phyloP scores from a whole-genome alignment of 208 protist genomes.

The Leishmania tarentolae region DNA sequence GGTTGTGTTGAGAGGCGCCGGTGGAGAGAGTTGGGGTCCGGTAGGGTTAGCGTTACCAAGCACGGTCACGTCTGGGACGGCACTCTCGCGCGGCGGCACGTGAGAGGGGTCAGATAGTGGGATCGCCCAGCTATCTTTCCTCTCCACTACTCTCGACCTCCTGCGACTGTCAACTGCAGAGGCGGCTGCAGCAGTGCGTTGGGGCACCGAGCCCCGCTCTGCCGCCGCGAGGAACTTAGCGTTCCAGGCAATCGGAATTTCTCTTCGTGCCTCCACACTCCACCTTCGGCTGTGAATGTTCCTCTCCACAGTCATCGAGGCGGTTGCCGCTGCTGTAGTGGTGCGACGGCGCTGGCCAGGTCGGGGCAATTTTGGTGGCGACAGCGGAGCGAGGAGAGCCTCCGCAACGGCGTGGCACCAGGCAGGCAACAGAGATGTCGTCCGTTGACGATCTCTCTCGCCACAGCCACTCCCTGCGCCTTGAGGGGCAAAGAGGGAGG shows the following conservation, averaged over 20 bases:
- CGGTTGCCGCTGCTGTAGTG: conserved; percentile 11
- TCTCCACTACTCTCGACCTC: neutral
- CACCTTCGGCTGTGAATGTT: conserved; percentile 21
- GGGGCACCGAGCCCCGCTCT: conserved; percentile 2
- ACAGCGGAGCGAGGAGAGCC: conserved; percentile 10
- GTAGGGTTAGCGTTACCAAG: neutral
- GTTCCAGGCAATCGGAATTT: conserved; percentile 21
- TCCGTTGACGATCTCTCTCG: neutral
- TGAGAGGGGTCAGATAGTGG: neutral
- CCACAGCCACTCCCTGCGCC: neutral
- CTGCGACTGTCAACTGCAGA: neutral
- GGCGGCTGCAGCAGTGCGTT: neutral
- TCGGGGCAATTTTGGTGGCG: neutral
- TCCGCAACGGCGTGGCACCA: conserved; percentile 21
- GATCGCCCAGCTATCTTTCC: neutral
- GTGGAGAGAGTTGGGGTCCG: neutral
- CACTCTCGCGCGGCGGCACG: neutral
- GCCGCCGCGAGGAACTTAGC: conserved; percentile 26
- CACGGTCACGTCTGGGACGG: neutral
- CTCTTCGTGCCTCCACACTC: conserved; percentile 21
- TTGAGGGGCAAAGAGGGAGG: neutral
- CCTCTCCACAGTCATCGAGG: conserved; percentile 13
- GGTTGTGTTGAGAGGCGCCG: neutral
- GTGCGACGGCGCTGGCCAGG: conserved; percentile 4
- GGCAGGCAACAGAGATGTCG: conserved; percentile 7